Base-by-base conservation (phyloP, 1,139 yeast genomes). In the Debaryomyces psychrophilus region DNA sequence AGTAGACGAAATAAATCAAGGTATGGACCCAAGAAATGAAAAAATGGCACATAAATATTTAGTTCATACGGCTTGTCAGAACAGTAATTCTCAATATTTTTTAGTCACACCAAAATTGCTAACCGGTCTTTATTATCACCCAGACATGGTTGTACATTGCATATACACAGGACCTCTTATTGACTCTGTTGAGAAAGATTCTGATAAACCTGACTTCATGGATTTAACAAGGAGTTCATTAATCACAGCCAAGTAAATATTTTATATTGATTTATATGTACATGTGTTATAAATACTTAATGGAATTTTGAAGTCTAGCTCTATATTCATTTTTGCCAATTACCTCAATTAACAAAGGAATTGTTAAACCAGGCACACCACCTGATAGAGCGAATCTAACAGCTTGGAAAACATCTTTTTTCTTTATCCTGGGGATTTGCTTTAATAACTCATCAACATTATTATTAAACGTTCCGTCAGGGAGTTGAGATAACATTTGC, bases 1-100 rank as follows among this genome's bases (percentile, higher is more conserved):
- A 2, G 97, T 95, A 5, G 99, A 95, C 66, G 99, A 95, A 70
- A 95, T 95, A 53, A 95, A 95, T 64, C 99, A 95, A 69, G 99
- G 99, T 53, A 92, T 95, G 98, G 99, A 95, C 67, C 90, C 96
- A 7, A 81, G 81, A 50, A 93, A 93, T 61, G 99, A 95, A 65
- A 81, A 95, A 52, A 77, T 82, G 69, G 95, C 95, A 2, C 97
- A 93, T 61, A 80, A 82, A 52, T 81, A 89, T 53, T 85, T 95
- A 77, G 97, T 93, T 2, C 83, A 86, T 47, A 84, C 87, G 39
- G 95, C 98, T 0, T 88, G 96, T 60, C 73, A 75, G 25, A 79
- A 76, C 15, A 65, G 67, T 37, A 77, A 82, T 9, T 77, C 84
- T 3, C 97, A 92, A 61, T 93, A 92, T 64, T 90, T 93, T 60